phyloP scores from a whole-genome alignment of 768 basidiomycete genomes.

The Hygrocybe punicea region DNA sequence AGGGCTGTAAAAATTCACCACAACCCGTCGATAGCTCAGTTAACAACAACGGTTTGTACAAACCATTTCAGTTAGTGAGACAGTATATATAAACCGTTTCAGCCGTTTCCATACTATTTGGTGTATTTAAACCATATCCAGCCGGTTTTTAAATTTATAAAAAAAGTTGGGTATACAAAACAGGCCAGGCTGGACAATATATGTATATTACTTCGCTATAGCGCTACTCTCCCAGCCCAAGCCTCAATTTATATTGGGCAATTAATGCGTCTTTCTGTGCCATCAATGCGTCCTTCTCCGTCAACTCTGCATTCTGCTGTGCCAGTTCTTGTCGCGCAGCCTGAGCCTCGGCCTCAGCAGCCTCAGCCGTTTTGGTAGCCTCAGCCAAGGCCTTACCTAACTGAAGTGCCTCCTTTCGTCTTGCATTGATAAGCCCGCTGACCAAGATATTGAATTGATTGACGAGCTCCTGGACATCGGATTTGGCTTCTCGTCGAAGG shows the following conservation, averaged over 20 bases:
- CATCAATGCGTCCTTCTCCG: background rate
- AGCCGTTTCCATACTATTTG: too few species aligned
- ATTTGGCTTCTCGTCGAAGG: conserved; percentile 1
- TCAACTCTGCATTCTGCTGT: background rate
- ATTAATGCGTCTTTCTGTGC: too few species aligned
- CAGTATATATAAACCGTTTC: background rate
- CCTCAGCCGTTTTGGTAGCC: background rate
- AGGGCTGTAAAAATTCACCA: background rate
- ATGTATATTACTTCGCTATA: too few species aligned
- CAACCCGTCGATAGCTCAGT: background rate
- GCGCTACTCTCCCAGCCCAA: too few species aligned
- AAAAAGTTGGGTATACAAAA: background rate
- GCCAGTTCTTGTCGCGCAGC: background rate
- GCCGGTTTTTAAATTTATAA: background rate
- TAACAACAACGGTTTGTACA: background rate
- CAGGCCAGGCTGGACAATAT: too few species aligned
- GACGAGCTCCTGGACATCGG: background rate
- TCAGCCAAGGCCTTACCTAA: background rate
- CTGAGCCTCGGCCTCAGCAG: background rate
- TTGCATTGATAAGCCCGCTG: background rate
- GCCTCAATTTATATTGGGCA: too few species aligned
- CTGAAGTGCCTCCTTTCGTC: background rate
- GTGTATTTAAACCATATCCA: background rate
- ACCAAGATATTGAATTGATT: conserved; percentile 2
- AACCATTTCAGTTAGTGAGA: background rate